A percentile compares a stretch with the other conserved stretches of the same genome.
These are phyloP conservation scores for Entomortierella chlamydospora DNA, from an alignment of 192 early-diverging fungal genomes.

Conservation along the genomic window DNA sequence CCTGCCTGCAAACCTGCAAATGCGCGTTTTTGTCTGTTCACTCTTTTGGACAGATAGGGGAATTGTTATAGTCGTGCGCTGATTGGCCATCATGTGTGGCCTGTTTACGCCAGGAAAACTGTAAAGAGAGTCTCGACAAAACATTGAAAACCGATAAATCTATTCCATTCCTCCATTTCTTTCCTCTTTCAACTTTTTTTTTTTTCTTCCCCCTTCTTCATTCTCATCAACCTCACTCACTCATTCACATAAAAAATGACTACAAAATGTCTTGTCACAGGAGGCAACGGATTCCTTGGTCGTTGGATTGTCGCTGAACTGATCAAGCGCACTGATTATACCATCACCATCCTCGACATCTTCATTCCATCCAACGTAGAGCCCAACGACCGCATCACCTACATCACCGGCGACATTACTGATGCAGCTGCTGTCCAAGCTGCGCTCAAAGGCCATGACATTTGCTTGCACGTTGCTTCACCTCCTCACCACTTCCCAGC, in stretches of 20 bases:
- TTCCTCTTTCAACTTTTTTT: neutral
- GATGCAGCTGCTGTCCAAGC: constrained; percentile 66
- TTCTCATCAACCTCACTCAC: constrained; percentile 2
- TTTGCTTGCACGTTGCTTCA: constrained; percentile 93
- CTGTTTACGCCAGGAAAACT: constrained; percentile 22
- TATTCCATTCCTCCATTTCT: neutral
- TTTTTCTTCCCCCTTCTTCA: neutral
- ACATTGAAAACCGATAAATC: neutral
- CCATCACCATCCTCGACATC: constrained; percentile 89
- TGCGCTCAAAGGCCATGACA: constrained; percentile 72
- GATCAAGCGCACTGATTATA: constrained; percentile 64
- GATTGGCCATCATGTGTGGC: constrained; percentile 21
- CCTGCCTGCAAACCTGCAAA: no score
- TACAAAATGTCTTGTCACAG: constrained; percentile 78
- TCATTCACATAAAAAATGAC: neutral
- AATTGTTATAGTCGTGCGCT: neutral
- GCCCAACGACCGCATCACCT: constrained; percentile 57
- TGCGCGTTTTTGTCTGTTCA: no score
- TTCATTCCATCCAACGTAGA: constrained; percentile 57
- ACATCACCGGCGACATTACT: constrained; percentile 61
- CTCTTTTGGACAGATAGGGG: neutral
- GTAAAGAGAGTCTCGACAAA: no score
- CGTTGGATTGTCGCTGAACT: constrained; percentile 81
- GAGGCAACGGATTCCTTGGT: constrained; percentile 92
- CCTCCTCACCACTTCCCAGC: constrained; percentile 80